phyloP scores from a whole-genome alignment of 495 filamentous ascomycete species.

The Penicillium alfredii region DNA sequence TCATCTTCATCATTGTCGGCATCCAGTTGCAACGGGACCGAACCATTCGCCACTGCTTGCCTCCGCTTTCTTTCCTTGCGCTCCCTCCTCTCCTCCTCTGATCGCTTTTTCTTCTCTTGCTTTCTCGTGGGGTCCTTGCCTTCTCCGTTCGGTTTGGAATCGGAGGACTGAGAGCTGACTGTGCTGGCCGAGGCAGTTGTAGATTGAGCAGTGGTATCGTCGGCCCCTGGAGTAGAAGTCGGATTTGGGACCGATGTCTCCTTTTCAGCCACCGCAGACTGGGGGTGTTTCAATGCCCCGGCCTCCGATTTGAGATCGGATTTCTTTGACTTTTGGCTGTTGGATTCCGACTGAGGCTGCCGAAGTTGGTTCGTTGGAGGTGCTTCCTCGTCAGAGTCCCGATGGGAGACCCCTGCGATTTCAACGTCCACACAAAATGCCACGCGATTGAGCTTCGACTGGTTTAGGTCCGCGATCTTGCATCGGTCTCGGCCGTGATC shows the following conservation, averaged over 20 bases:
- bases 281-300: conserved; percentile 58
- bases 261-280: conserved; percentile 52
- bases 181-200: conserved; percentile 1
- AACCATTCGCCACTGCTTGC: conserved; percentile 75
- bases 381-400: conserved; percentile 37
- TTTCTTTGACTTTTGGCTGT: conserved; percentile 49
- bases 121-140: conserved; percentile 56
- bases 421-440: conserved; percentile 97
- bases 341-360: conserved; percentile 22
- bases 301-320: conserved; percentile 56
- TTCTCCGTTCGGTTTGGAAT: conserved; percentile 31
- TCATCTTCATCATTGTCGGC: conserved; percentile 51
- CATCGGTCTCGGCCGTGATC: conserved; percentile 75
- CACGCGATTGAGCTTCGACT: conserved; percentile 74
- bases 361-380: conserved; percentile 25
- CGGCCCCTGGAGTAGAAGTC: background rate
- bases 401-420: conserved; percentile 65
- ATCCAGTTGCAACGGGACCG: conserved; percentile 70
- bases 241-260: conserved; percentile 24
- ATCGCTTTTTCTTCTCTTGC: conserved; percentile 87
- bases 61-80: conserved; percentile 75
- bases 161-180: conserved; percentile 5
- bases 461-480: conserved; percentile 69
- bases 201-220: conserved; percentile 3
- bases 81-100: conserved; percentile 80